Base-by-base conservation (phyloP, 2,329 filamentous ascomycete species). In the Pseudocercospora macadamiae region DNA sequence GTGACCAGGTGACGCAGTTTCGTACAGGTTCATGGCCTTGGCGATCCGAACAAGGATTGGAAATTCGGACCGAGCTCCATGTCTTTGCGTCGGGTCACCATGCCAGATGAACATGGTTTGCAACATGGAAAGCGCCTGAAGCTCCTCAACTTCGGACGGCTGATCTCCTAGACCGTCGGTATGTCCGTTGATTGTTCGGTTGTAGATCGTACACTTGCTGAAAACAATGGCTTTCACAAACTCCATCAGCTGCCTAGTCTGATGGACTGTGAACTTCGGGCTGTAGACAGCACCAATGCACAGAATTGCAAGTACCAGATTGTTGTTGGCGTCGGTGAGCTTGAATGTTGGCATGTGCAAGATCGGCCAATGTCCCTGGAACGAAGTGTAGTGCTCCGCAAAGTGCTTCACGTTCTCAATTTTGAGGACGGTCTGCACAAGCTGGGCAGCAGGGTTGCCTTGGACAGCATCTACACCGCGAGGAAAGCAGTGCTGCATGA, bases 271-370 rank as follows among this genome's bases (percentile, higher is more conserved):
- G 61, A 89, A 76, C 61, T 80, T 81, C 54, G 88, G 82, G 52
- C 89, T 90, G 74, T 91, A 92, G 57, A 89, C 89, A 37, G 89
- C 88, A 34, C 89, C 89, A 66, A 90, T 81, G 71, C 86, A 90
- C 68, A 89, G 86, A 80, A 92, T 89, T 61, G 82, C 82, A 60
- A 89, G 80, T 51, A 90, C 77, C 61, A 91, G 80, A 64, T 87
- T 86, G 60, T 86, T 85, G 71, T 88, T 86, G 47, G 86, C 83
- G 62, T 86, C 82, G 61, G 83, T 79, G 54, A 89, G 82, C 69
- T 86, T 83, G 74, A 91, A 90, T 7, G 88, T 89, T 32, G 88
- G 83, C 71, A 88, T 81, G 70, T 92, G 88, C 53, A 91, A 81
- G 65, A 89, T 81, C 18, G 88, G 86, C 77, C 89, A 90, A 73